Evolutionary conservation across 257 asterid genomes (phyloP).

Genomic region (Petrea volubilis): DNA sequence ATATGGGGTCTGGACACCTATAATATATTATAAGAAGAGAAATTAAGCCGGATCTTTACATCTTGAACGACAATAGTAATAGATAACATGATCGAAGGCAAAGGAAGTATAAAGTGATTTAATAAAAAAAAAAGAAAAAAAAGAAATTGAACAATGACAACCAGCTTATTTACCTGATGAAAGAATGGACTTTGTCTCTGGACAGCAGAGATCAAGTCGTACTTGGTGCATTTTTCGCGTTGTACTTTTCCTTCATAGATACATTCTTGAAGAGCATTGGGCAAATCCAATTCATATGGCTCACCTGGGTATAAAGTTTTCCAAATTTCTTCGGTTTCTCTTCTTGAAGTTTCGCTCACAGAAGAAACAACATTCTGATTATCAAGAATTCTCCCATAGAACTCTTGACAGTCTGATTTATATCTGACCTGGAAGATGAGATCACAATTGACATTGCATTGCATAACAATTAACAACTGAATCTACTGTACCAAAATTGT

Average conservation of each 20-base stretch:
- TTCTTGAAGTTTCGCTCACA: slow-evolving; percentile 42
- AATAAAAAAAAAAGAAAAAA: neutral
- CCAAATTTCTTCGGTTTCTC: slow-evolving; percentile 69
- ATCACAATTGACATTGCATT: slow-evolving; percentile 8
- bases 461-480: slow-evolving; percentile 4
- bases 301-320: slow-evolving; percentile 57
- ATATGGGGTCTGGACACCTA: slow-evolving; percentile 75
- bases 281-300: slow-evolving; percentile 59
- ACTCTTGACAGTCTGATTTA: slow-evolving; percentile 75
- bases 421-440: slow-evolving; percentile 63
- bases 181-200: slow-evolving; percentile 86
- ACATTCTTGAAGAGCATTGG: slow-evolving; percentile 32
- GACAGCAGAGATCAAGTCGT: slow-evolving; percentile 82
- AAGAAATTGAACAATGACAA: too few relatives aligned
- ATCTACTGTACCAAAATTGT: neutral
- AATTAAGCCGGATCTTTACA: neutral
- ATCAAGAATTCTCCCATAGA: slow-evolving; percentile 78
- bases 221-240: slow-evolving; percentile 57
- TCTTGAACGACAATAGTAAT: too few relatives aligned
- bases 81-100: neutral
- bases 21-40: slow-evolving; percentile 9
- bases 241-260: slow-evolving; percentile 17
- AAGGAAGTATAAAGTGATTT: neutral
- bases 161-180: slow-evolving; percentile 66
- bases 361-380: slow-evolving; percentile 68